These are phyloP conservation scores for Pholiota microspora DNA, from an alignment of 768 basidiomycete genomes.

Conservation along the genomic window DNA sequence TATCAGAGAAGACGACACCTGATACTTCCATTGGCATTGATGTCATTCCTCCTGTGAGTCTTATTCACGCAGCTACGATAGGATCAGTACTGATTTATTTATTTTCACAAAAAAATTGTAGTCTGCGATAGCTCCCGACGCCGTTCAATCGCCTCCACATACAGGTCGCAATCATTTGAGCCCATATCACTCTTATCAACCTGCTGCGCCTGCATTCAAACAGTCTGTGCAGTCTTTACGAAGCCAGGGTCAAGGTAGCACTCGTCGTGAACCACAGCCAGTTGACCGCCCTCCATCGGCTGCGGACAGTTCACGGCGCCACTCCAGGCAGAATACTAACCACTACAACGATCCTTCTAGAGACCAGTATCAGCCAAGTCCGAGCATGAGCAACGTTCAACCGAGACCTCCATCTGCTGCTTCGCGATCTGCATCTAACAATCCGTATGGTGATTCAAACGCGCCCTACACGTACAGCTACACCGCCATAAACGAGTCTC, in stretches of 20 bases:
- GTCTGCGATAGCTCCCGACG: constrained; percentile 20
- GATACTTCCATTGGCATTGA: constrained; percentile 22
- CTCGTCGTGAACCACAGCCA: constrained; percentile 5
- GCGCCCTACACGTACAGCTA: neutral
- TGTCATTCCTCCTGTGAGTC: constrained; percentile 25
- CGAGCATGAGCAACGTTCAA: constrained; percentile 1
- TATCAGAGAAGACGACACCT: constrained; percentile 17
- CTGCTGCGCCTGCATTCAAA: constrained; percentile 12
- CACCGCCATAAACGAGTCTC: neutral
- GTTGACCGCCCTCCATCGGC: constrained; percentile 9
- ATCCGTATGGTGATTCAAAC: neutral
- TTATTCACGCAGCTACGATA: neutral
- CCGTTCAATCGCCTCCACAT: constrained; percentile 22
- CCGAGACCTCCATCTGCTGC: constrained; percentile 4
- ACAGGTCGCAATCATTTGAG: constrained; percentile 27
- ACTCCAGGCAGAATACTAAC: constrained; percentile 13
- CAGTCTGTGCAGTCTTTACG: constrained; percentile 12
- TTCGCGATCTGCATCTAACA: constrained; percentile 3
- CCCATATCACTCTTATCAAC: constrained; percentile 21
- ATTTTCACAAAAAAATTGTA: constrained; percentile 1
- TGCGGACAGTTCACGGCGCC: constrained; percentile 6
- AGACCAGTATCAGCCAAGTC: neutral
- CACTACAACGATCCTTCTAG: constrained; percentile 6
- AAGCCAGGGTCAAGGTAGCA: neutral
- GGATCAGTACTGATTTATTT: neutral